A percentile compares a stretch with the other conserved stretches of the same genome.
Evolutionary conservation across 495 filamentous ascomycete genomes (phyloP).

Genomic region (Hypoxylon lienhwacheense): DNA sequence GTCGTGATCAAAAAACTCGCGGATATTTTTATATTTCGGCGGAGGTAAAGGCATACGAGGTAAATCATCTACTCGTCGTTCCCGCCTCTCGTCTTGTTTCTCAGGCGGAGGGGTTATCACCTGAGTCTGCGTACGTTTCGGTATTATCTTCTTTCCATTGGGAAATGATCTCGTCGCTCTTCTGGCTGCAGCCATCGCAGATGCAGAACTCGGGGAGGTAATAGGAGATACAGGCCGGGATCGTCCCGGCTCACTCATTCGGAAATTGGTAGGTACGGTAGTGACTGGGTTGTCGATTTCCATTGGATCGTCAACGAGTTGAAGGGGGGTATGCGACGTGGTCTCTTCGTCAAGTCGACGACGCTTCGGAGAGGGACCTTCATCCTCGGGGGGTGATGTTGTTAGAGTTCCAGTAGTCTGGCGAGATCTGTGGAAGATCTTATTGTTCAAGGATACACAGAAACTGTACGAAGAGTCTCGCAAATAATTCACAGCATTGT

Average conservation of each 20-base stretch:
- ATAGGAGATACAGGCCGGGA: slow-evolving; percentile 19
- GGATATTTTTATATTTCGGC: slow-evolving; percentile 23
- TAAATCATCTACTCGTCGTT: background rate
- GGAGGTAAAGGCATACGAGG: slow-evolving; percentile 10
- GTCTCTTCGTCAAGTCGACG: slow-evolving; percentile 16
- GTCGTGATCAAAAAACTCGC: slow-evolving; percentile 35
- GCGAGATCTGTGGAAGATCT: slow-evolving; percentile 5
- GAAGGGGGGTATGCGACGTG: background rate
- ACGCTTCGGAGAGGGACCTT: slow-evolving; percentile 17
- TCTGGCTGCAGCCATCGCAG: slow-evolving; percentile 16
- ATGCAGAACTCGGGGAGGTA: slow-evolving; percentile 14
- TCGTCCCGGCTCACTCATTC: background rate
- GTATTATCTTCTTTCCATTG: background rate
- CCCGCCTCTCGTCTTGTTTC: background rate
- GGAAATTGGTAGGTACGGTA: background rate
- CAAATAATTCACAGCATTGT: slow-evolving; percentile 12
- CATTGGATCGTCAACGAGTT: slow-evolving; percentile 4
- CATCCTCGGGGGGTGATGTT: slow-evolving; percentile 12
- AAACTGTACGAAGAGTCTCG: slow-evolving; percentile 22
- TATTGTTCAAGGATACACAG: slow-evolving; percentile 9
- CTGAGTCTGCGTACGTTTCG: background rate
- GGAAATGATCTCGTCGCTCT: slow-evolving; percentile 17
- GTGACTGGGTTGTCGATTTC: slow-evolving; percentile 13
- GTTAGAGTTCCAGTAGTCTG: background rate
- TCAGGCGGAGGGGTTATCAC: slow-evolving; percentile 18